phyloP scores from a whole-genome alignment of 352 stramenopile genomes.

The Globisporangium paroecandrum region DNA sequence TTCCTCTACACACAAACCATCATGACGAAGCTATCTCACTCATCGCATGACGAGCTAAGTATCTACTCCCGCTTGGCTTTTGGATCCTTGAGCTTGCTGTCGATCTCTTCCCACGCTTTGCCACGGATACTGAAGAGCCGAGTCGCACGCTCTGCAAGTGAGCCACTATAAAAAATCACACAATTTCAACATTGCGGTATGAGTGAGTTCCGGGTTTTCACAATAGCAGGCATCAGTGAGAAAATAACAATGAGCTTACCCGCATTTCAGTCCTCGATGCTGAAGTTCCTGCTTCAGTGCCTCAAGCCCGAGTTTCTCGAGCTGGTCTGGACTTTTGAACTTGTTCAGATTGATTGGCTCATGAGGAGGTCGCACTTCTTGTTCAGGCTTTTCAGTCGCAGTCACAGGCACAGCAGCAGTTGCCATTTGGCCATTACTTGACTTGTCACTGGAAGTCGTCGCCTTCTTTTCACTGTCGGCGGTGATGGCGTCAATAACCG shows the following conservation, averaged over 20 bases:
- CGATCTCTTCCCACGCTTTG: slow-evolving; percentile 88
- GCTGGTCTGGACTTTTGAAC: slow-evolving; percentile 55
- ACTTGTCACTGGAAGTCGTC: neutral
- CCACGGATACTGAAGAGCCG: slow-evolving; percentile 92
- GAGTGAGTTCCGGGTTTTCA: neutral
- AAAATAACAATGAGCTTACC: slow-evolving; percentile 43
- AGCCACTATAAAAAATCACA: slow-evolving; percentile 61
- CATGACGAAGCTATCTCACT: neutral
- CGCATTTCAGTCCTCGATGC: slow-evolving; percentile 94
- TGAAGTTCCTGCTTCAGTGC: slow-evolving; percentile 91
- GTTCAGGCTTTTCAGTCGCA: neutral
- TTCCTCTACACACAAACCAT: neutral
- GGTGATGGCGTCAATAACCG: slow-evolving; percentile 45
- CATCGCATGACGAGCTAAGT: neutral
- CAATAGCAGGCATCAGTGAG: neutral
- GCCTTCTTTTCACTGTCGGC: neutral
- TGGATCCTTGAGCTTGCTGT: slow-evolving; percentile 68
- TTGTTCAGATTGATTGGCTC: slow-evolving; percentile 44
- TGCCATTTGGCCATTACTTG: neutral
- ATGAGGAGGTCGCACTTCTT: slow-evolving; percentile 6
- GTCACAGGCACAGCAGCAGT: neutral
- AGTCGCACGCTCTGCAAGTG: slow-evolving; percentile 84
- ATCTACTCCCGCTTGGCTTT: slow-evolving; percentile 25
- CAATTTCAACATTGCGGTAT: slow-evolving; percentile 11
- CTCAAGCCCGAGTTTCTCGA: slow-evolving; percentile 89